phyloP scores from a whole-genome alignment of 1,284 basidiomycete species.

The Stygiomarasmius scandens region DNA sequence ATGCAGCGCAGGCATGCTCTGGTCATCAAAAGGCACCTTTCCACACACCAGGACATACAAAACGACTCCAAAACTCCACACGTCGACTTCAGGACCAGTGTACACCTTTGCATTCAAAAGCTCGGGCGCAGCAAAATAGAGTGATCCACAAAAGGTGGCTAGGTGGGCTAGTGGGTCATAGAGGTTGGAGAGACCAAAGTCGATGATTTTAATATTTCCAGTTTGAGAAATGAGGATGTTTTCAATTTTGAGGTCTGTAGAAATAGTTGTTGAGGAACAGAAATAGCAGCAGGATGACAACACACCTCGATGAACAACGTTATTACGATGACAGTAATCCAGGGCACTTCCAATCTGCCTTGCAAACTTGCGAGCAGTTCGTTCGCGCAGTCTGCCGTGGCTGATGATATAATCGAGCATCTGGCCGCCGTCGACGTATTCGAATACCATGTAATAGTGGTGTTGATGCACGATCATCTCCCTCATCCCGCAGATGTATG shows the following conservation, averaged over 20 bases:
- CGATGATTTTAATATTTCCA: conserved; percentile 99
- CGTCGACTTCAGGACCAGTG: conserved; percentile 96
- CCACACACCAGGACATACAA: conserved; percentile 97
- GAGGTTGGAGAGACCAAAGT: conserved; percentile 98
- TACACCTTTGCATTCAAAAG: conserved; percentile 96
- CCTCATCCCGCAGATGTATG: conserved; percentile 98
- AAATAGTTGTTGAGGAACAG: conserved; percentile 13
- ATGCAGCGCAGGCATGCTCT: conserved; percentile 98
- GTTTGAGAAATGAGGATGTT: conserved; percentile 99
- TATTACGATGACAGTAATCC: conserved; percentile 97
- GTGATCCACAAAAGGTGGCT: conserved; percentile 94
- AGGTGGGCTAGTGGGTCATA: conserved; percentile 86
- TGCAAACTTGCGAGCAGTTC: conserved; percentile 95
- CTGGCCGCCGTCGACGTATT: conserved; percentile 98
- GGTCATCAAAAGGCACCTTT: conserved; percentile 98
- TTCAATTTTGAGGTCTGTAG: conserved; percentile 92
- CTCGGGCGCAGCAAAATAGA: conserved; percentile 98
- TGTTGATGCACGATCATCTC: conserved; percentile 96
- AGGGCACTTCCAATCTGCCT: conserved; percentile 95
- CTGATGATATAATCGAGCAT: conserved; percentile 99
- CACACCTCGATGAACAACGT: conserved; percentile 89
- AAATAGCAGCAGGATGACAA: conserved; percentile 14
- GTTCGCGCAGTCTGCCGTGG: conserved; percentile 93
- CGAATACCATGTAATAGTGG: conserved; percentile 99
- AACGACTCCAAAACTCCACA: conserved; percentile 99